Base-by-base conservation (phyloP, 805 yeast species). In the Schwanniomyces pseudopolymorphus region DNA sequence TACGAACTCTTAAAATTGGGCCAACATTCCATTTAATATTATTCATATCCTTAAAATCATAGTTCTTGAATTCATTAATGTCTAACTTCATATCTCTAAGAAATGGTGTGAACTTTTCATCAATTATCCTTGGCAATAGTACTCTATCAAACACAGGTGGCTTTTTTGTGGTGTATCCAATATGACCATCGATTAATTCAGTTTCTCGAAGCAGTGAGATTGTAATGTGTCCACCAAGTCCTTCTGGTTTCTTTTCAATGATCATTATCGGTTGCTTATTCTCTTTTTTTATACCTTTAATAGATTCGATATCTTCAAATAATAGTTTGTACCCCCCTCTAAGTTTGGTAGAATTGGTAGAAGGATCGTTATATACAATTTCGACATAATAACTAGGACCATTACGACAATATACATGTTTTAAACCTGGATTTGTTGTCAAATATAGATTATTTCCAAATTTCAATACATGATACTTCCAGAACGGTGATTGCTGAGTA, bases 371-470 rank as follows among this genome's bases (percentile, higher is more conserved):
- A 27, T 33, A 25, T n/a, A 21, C 35, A 2, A 77, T 53, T 42
- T 74, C 74, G 13, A 84, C 79, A 53, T 75, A 79, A 55, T 79
- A 82, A 3, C 87, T 82, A 0, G 89, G 89, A 0, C 81, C 87
- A 52, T 74, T 71, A 26, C 86, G 67, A 44, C 85, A 78, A 51
- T 75, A 77, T 31, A 79, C 60, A 58, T 85, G 89, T 50, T 78
- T 74, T 16, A 70, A 62, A 19, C 81, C 83, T 0, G 90, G 90
- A 53, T 82, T 85, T 0, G 91, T 85, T 1, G 89, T 77, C 39
- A 85, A 57, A 57, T 83, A 84, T 40, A 82, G 64, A 52, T 79
- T 83, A 33, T 70, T 73, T 9, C 83, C 81, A 43, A 81, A 66
- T 44, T 71, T 74, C 20, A 81, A 58, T 4, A 84, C 66, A 57